phyloP scores from a whole-genome alignment of 75 land plant species.

The Azolla pinnata region DNA sequence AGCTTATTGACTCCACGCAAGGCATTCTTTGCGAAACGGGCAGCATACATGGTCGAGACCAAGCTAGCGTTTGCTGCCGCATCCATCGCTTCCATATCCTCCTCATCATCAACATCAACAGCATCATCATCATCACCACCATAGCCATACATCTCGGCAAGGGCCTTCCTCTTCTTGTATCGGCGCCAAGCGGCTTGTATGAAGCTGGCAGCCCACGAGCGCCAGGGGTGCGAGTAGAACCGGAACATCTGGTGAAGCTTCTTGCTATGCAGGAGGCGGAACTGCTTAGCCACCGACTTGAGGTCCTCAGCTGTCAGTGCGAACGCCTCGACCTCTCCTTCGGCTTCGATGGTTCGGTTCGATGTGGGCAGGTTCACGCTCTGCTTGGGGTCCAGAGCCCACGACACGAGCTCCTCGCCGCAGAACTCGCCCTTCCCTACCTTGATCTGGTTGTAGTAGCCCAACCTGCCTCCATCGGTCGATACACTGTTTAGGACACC shows the following conservation, averaged over 20 bases:
- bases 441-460: constrained; percentile 43
- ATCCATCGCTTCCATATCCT: background rate
- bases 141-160: constrained; percentile 1
- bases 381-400: constrained; percentile 65
- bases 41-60: constrained; percentile 53
- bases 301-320: constrained; percentile 58
- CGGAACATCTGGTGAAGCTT: constrained; percentile 64
- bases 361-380: constrained; percentile 45
- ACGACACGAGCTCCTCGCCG: constrained; percentile 63
- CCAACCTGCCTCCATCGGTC: constrained; percentile 74
- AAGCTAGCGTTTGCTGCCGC: constrained; percentile 19
- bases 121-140: too few relatives aligned
- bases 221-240: constrained; percentile 66
- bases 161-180: constrained; percentile 31
- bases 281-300: constrained; percentile 63
- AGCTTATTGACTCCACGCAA: constrained; percentile 54
- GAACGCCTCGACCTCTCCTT: constrained; percentile 67
- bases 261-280: constrained; percentile 66
- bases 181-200: constrained; percentile 72
- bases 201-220: constrained; percentile 72
- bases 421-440: constrained; percentile 63
- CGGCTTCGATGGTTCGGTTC: constrained; percentile 53
- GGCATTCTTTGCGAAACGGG: constrained; percentile 66
- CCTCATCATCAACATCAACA: too few relatives aligned
- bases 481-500: constrained; percentile 50